These are phyloP conservation scores for Chlorella ohadii DNA, from an alignment of 139 green algal species.

Conservation along the genomic window DNA sequence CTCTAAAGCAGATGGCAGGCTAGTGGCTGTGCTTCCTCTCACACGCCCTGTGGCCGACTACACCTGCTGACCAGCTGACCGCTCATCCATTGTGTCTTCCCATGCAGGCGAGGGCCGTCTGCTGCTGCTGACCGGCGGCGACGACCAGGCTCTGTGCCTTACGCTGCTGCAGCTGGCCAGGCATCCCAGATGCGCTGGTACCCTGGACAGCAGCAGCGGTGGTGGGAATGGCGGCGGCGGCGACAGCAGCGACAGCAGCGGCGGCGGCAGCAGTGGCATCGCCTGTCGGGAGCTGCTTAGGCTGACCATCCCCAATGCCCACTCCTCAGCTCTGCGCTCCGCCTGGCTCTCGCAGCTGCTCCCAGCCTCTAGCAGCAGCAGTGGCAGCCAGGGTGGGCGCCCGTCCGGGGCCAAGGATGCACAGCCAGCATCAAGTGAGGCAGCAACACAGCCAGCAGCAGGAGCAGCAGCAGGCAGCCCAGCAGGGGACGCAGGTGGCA, in stretches of 20 bases:
- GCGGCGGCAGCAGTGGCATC: not conserved
- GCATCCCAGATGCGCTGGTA: not conserved
- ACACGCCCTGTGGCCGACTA: no score
- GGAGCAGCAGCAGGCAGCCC: not conserved
- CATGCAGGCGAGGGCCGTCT: not conserved
- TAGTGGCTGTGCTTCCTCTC: no score
- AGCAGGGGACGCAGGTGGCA: not conserved
- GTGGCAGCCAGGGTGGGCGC: no score
- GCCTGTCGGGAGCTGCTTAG: not conserved
- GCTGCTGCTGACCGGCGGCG: slow-evolving; percentile 49
- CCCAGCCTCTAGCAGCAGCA: not conserved
- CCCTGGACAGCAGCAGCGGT: not conserved
- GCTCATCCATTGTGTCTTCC: not conserved
- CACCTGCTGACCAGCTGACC: no score
- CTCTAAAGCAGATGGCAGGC: no score
- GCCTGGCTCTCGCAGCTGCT: slow-evolving; percentile 38
- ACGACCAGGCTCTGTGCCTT: slow-evolving; percentile 50
- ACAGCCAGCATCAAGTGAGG: no score
- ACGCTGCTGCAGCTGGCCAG: slow-evolving; percentile 9
- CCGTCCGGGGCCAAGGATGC: no score
- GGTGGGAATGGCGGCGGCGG: not conserved
- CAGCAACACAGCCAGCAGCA: not conserved
- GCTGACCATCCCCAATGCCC: slow-evolving; percentile 35
- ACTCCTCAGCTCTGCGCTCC: slow-evolving; percentile 46
- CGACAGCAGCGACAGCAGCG: not conserved